phyloP scores from a whole-genome alignment of 2,329 filamentous ascomycete species.

The Xylaria sp. region DNA sequence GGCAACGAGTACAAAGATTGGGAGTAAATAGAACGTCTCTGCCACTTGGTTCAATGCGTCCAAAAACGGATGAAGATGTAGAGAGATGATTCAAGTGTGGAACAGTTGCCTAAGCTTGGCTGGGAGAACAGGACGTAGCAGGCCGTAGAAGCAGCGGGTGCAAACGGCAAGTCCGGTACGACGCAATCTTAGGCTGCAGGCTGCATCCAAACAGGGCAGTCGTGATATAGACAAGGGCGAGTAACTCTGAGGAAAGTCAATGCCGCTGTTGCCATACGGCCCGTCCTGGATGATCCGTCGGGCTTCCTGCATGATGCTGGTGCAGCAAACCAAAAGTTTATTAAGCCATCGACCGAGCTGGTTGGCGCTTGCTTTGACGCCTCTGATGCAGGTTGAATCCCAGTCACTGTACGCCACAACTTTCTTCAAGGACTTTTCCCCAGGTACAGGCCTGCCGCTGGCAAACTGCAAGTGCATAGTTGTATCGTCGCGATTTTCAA shows the following conservation, averaged over 20 bases:
- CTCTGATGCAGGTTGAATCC: background rate
- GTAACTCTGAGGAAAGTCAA: background rate
- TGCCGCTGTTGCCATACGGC: constrained; percentile 10
- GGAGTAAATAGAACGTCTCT: constrained; percentile 20
- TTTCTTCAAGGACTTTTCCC: background rate
- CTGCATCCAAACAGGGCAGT: background rate
- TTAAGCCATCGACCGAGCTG: background rate
- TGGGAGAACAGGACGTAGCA: background rate
- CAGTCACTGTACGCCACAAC: background rate
- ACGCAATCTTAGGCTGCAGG: background rate
- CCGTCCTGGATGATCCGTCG: background rate
- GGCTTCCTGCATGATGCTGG: background rate
- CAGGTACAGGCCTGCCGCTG: background rate
- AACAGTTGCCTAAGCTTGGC: background rate
- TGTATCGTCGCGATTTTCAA: background rate
- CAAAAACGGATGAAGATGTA: constrained; percentile 37
- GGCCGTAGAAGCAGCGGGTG: background rate
- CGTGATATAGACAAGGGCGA: background rate
- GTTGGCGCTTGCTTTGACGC: background rate
- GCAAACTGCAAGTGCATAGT: background rate
- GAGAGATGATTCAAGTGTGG: constrained; percentile 29
- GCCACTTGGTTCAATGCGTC: constrained; percentile 20
- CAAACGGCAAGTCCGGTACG: constrained; percentile 12
- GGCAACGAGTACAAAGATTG: constrained; percentile 9
- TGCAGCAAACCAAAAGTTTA: background rate